Percentiles rank a stretch among this genome's conserved stretches.
phyloP scores from a whole-genome alignment of 2,329 filamentous ascomycete species.

The Epichloe elymi region DNA sequence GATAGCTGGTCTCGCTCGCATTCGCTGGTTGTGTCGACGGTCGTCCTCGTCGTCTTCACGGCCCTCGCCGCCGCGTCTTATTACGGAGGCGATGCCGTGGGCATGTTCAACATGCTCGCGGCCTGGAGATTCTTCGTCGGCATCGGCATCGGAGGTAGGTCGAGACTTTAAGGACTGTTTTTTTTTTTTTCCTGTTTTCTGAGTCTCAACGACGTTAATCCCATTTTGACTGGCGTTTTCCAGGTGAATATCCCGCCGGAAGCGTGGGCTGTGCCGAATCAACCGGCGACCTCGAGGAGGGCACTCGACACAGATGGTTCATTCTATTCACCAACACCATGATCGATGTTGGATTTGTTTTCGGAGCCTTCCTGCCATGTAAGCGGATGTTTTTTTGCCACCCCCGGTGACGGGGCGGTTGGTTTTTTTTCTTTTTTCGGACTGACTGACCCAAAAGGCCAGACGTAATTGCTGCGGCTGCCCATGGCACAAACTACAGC shows the following conservation, averaged over 20 bases:
- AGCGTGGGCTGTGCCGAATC: conserved; percentile 67
- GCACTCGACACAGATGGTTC: conserved; percentile 78
- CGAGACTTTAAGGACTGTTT: too few species aligned
- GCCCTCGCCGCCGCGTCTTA: conserved; percentile 68
- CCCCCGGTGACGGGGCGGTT: too few species aligned
- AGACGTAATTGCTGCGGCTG: conserved; percentile 43
- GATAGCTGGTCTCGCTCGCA: conserved; percentile 79
- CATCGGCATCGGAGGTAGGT: conserved; percentile 58
- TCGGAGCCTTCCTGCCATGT: conserved; percentile 63
- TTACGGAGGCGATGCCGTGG: conserved; percentile 52
- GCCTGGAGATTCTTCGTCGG: conserved; percentile 76
- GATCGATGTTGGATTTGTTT: conserved; percentile 73
- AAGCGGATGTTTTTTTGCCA: conserved; percentile 6
- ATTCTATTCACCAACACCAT: conserved; percentile 81
- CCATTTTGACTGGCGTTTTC: too few species aligned
- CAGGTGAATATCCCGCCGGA: conserved; percentile 66
- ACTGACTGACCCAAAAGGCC: not conserved
- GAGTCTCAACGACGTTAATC: too few species aligned
- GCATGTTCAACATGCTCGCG: conserved; percentile 62
- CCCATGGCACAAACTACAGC: conserved; percentile 46
- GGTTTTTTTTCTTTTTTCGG: not conserved
- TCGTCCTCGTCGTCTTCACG: conserved; percentile 77
- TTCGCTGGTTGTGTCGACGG: conserved; percentile 65
- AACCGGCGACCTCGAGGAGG: conserved; percentile 66
- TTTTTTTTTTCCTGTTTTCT: too few species aligned